Conservation (phyloP, 352 stramenopile genomes). For the Phytophthora niederhauseri region DNA sequence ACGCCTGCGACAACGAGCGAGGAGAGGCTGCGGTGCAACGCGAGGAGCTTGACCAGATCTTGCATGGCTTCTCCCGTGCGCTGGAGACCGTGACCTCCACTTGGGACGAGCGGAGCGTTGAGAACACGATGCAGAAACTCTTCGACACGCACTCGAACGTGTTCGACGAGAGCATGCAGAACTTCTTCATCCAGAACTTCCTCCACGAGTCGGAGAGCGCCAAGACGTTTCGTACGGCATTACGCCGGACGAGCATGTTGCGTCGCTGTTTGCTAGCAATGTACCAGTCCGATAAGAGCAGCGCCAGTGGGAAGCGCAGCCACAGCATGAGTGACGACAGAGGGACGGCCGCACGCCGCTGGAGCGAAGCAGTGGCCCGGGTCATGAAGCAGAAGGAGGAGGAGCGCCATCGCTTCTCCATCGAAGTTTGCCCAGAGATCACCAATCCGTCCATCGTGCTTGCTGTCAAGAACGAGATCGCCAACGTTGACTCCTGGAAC, state of each 20-base stretch:
- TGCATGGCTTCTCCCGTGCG: slow-evolving; percentile 62
- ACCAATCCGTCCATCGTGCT: slow-evolving; percentile 49
- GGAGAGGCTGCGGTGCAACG: slow-evolving; percentile 48
- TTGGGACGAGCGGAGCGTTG: slow-evolving; percentile 51
- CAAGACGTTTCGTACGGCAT: slow-evolving; percentile 69
- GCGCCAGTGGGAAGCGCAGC: slow-evolving; percentile 28
- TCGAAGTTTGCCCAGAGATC: slow-evolving; percentile 68
- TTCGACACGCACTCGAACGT: slow-evolving; percentile 83
- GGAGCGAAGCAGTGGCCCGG: slow-evolving; percentile 40
- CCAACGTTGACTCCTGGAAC: slow-evolving; percentile 63
- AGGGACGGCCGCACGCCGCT: slow-evolving; percentile 42
- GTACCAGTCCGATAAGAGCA: slow-evolving; percentile 48
- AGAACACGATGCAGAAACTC: slow-evolving; percentile 73
- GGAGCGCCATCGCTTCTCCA: slow-evolving; percentile 37
- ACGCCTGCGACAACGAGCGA: slow-evolving; percentile 36
- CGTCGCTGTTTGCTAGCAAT: slow-evolving; percentile 75
- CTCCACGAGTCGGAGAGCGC: slow-evolving; percentile 76
- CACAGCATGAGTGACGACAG: slow-evolving; percentile 22
- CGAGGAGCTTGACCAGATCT: slow-evolving; percentile 62
- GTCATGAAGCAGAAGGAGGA: slow-evolving; percentile 48
- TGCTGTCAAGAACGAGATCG: slow-evolving; percentile 57
- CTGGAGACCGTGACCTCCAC: slow-evolving; percentile 51
- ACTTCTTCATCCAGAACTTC: slow-evolving; percentile 90
- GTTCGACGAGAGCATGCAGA: slow-evolving; percentile 86
- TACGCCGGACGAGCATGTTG: slow-evolving; percentile 77